Percentiles rank a stretch among this genome's conserved stretches.
Conservation (phyloP, 1,139 yeast species). For the Hyphopichia fennica region DNA sequence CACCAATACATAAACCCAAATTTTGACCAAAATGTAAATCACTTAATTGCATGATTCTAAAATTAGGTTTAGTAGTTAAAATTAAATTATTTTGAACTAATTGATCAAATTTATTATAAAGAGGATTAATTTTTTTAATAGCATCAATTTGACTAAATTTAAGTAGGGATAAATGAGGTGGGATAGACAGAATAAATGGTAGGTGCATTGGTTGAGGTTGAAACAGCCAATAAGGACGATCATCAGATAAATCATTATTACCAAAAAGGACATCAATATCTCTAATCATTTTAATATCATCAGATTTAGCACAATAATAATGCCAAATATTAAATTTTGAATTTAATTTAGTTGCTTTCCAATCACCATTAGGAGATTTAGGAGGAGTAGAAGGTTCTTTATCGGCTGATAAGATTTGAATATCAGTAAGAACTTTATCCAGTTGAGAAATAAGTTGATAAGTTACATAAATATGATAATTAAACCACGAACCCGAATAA, state of each 20-base stretch:
- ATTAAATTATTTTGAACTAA: slow-evolving; percentile 7
- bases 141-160: slow-evolving; percentile 1
- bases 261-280: slow-evolving; percentile 28
- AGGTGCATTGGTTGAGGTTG: slow-evolving; percentile 13
- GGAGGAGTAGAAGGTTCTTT: slow-evolving; percentile 3
- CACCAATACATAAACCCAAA: slow-evolving; percentile 20
- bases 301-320: background rate
- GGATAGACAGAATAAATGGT: slow-evolving; percentile 11
- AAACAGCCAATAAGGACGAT: slow-evolving; percentile 16
- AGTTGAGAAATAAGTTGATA: slow-evolving; percentile 10
- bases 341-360: slow-evolving; percentile 5
- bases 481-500: slow-evolving; percentile 6
- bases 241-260: slow-evolving; percentile 20
- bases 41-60: slow-evolving; percentile 38
- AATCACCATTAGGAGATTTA: slow-evolving; percentile 5
- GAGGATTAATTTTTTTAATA: background rate
- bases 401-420: slow-evolving; percentile 4
- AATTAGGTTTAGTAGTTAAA: slow-evolving; percentile 11
- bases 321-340: slow-evolving; percentile 4
- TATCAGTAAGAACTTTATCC: slow-evolving; percentile 14
- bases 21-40: slow-evolving; percentile 43
- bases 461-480: slow-evolving; percentile 15
- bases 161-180: slow-evolving; percentile 15
- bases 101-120: slow-evolving; percentile 1
- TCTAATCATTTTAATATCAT: slow-evolving; percentile 17